Conservation (phyloP, 2,329 filamentous ascomycete species). For the Colletotrichum costaricense region DNA sequence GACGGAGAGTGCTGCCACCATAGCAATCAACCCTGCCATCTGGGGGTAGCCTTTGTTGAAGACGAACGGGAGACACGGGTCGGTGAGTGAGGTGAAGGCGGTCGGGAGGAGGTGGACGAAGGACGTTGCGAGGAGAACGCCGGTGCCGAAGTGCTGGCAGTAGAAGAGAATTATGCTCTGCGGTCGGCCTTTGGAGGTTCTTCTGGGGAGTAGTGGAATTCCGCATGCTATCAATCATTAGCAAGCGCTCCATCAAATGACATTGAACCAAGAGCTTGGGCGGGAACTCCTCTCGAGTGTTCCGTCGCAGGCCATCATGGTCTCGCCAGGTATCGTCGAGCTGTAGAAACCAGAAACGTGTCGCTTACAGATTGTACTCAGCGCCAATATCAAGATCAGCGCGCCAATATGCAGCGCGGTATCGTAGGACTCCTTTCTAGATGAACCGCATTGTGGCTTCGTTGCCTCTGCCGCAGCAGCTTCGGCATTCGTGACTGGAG, state of each 20-base stretch:
- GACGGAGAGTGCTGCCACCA: constrained; percentile 84
- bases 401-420: constrained; percentile 75
- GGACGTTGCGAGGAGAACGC: constrained; percentile 86
- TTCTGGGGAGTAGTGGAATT: constrained; percentile 73
- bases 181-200: constrained; percentile 66
- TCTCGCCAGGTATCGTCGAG: not conserved
- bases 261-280: not conserved
- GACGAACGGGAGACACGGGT: constrained; percentile 79
- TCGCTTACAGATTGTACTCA: constrained; percentile 67
- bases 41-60: constrained; percentile 85
- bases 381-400: constrained; percentile 70
- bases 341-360: not conserved
- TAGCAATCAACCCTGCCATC: constrained; percentile 84
- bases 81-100: constrained; percentile 73
- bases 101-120: constrained; percentile 82
- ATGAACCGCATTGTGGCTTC: constrained; percentile 64
- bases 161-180: constrained; percentile 72
- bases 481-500: constrained; percentile 25
- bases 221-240: constrained; percentile 63
- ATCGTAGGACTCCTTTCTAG: constrained; percentile 69
- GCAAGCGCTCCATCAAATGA: not conserved
- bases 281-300: not conserved
- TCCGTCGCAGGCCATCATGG: constrained; percentile 7
- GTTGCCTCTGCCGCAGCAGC: constrained; percentile 45
- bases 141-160: constrained; percentile 82